Conservation (phyloP, 1,284 basidiomycete species). For the Pseudozyma hubeiensis region DNA sequence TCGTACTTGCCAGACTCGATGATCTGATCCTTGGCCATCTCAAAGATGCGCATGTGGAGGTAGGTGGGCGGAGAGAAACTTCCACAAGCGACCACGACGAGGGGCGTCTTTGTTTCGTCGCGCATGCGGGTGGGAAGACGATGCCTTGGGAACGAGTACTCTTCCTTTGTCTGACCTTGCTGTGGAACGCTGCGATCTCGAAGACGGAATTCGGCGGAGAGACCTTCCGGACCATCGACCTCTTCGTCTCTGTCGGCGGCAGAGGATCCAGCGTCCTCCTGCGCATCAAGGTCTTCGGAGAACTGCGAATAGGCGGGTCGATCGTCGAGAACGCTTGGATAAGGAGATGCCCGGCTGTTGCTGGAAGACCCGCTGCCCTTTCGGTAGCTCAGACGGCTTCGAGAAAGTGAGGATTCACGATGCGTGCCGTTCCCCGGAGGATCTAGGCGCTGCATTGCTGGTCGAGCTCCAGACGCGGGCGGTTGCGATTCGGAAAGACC, state of each 20-base stretch:
- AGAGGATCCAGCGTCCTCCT: slow-evolving; percentile 44
- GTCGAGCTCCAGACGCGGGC: slow-evolving; percentile 5
- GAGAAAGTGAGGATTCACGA: slow-evolving; percentile 3
- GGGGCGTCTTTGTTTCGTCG: slow-evolving; percentile 65
- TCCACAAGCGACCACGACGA: slow-evolving; percentile 72
- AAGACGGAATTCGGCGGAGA: slow-evolving; percentile 10
- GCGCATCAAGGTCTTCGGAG: slow-evolving; percentile 44
- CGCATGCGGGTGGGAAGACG: slow-evolving; percentile 64
- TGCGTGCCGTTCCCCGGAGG: neutral
- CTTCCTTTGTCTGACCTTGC: slow-evolving; percentile 57
- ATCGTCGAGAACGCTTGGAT: slow-evolving; percentile 10
- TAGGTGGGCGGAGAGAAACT: slow-evolving; percentile 74
- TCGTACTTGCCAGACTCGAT: slow-evolving; percentile 92
- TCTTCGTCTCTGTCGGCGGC: slow-evolving; percentile 55
- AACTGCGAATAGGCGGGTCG: slow-evolving; percentile 51
- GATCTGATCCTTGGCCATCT: slow-evolving; percentile 96
- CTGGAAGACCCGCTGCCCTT: slow-evolving; percentile 13
- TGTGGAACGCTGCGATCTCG: slow-evolving; percentile 47
- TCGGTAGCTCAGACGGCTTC: slow-evolving; percentile 1
- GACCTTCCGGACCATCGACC: slow-evolving; percentile 43
- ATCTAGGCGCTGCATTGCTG: neutral
- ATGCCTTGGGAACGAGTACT: slow-evolving; percentile 65
- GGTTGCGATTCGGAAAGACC: slow-evolving; percentile 14
- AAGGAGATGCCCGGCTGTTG: slow-evolving; percentile 13
- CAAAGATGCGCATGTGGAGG: slow-evolving; percentile 85